Base-by-base conservation (phyloP, 192 early-diverging fungal species). In the Diversispora epigaea region DNA sequence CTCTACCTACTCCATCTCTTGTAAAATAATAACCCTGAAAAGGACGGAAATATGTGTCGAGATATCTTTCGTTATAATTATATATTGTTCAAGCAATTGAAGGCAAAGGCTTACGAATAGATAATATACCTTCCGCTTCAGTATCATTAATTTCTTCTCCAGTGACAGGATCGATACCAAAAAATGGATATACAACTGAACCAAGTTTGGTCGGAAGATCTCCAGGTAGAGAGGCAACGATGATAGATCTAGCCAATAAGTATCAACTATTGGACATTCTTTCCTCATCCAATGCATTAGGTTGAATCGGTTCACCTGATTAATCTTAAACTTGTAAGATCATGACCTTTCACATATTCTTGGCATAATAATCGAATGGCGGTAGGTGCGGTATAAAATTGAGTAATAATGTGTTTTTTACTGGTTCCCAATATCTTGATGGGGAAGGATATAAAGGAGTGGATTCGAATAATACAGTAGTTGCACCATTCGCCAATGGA, bases 231-330 rank as follows among this genome's bases (percentile, higher is more conserved):
- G 96, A 95, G 1, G 94, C 89, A 44, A 98, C 79, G 49, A 98
- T 90, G 76, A 94, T 93, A 15, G 90, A 93, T 15, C 96, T 95
- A 2, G 90, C 91, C 92, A 93, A 89, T 97, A 98, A 9, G 96
- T 98, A 86, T 98, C 96, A 32, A 98, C 96, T 21, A 98, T 89
- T n/a, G 93, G 89, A 83, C 95, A 96, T 45, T 87, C 87, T 17
- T 88, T 86, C 68, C 91, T 87, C 39, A 76, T 89, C 84, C 96
- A 95, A 98, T 19, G 96, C 95, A 76, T 97, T 94, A 55, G 96
- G 95, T 81, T 97, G 96, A 83, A 98, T 98, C 63, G 96, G 96
- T 82, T 98, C 96, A 67, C 96, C 96, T 17, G 93, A 98, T 89
- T 44, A 97, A 90, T 73, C 95, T 90, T 66, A 98, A 89, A 17